Evolutionary conservation across 345 rosid species (phyloP).

Genomic region (Microcos paniculata): DNA sequence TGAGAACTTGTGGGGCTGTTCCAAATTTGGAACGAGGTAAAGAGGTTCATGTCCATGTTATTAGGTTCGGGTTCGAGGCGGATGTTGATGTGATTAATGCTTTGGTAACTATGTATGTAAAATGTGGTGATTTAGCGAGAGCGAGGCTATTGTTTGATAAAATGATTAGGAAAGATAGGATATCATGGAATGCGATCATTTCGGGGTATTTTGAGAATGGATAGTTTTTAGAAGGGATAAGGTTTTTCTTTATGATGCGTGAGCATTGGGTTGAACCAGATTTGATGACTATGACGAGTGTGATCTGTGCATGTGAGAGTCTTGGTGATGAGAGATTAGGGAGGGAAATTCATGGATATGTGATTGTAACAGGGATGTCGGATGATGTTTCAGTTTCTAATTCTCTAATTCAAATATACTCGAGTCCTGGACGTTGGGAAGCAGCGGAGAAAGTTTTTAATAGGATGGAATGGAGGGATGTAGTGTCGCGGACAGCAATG

Average conservation of each 20-base stretch:
- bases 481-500: slow-evolving; percentile 86
- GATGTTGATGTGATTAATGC: slow-evolving; percentile 83
- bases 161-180: slow-evolving; percentile 73
- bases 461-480: slow-evolving; percentile 60
- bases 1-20: slow-evolving; percentile 87
- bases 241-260: slow-evolving; percentile 66
- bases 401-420: slow-evolving; percentile 72
- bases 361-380: slow-evolving; percentile 45
- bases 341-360: slow-evolving; percentile 63
- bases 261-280: slow-evolving; percentile 69
- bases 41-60: slow-evolving; percentile 84
- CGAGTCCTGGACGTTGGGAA: slow-evolving; percentile 44
- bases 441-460: slow-evolving; percentile 59
- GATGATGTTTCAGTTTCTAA: slow-evolving; percentile 59
- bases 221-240: slow-evolving; percentile 59
- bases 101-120: slow-evolving; percentile 82
- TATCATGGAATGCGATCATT: slow-evolving; percentile 95
- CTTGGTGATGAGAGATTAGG: slow-evolving; percentile 64
- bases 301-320: slow-evolving; percentile 64
- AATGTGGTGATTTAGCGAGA: slow-evolving; percentile 54
- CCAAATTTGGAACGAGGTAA: slow-evolving; percentile 63
- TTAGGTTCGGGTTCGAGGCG: slow-evolving; percentile 65
- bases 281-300: slow-evolving; percentile 84
- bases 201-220: slow-evolving; percentile 82
- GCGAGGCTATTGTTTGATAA: slow-evolving; percentile 57